A percentile compares a stretch with the other conserved stretches of the same genome.
phyloP scores from a whole-genome alignment of 2,329 filamentous ascomycete genomes.

The Botrytis cinerea region DNA sequence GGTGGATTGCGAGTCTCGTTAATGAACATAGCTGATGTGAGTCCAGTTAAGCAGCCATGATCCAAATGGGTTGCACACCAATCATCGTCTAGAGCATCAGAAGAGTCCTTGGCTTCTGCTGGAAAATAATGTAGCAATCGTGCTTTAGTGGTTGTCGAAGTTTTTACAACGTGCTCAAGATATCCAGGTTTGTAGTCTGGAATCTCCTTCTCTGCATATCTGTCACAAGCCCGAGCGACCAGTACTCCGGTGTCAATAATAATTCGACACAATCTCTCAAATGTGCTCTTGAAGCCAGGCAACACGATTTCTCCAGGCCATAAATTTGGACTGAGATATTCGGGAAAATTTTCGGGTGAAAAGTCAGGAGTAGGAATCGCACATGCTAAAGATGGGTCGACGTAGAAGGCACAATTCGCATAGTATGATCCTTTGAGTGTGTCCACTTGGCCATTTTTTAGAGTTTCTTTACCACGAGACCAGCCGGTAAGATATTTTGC shows the following conservation, averaged over 20 bases:
- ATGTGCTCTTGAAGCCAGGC: constrained; percentile 71
- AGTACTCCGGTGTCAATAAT: constrained; percentile 89
- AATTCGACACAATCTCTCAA: constrained; percentile 75
- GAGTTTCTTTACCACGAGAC: constrained; percentile 80
- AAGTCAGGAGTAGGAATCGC: constrained; percentile 61
- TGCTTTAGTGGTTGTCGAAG: constrained; percentile 86
- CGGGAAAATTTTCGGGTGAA: constrained; percentile 67
- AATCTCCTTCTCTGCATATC: constrained; percentile 78
- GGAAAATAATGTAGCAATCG: constrained; percentile 93
- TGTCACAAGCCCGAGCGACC: constrained; percentile 87
- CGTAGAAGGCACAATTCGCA: constrained; percentile 78
- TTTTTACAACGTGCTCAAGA: constrained; percentile 82
- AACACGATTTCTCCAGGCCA: constrained; percentile 74
- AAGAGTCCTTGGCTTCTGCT: constrained; percentile 45
- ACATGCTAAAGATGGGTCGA: constrained; percentile 62
- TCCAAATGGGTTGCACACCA: constrained; percentile 94
- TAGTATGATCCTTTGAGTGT: constrained; percentile 84
- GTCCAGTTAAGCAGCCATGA: constrained; percentile 88
- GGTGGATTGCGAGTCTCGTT: constrained; percentile 63
- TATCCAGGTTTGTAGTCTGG: constrained; percentile 75
- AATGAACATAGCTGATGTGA: constrained; percentile 95
- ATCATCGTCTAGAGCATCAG: constrained; percentile 66
- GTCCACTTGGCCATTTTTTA: constrained; percentile 76
- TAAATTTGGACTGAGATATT: constrained; percentile 87
- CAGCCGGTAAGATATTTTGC: constrained; percentile 71